These are phyloP conservation scores for Periconia macrospinosa DNA, from an alignment of 2,329 filamentous ascomycete genomes.

Conservation along the genomic window DNA sequence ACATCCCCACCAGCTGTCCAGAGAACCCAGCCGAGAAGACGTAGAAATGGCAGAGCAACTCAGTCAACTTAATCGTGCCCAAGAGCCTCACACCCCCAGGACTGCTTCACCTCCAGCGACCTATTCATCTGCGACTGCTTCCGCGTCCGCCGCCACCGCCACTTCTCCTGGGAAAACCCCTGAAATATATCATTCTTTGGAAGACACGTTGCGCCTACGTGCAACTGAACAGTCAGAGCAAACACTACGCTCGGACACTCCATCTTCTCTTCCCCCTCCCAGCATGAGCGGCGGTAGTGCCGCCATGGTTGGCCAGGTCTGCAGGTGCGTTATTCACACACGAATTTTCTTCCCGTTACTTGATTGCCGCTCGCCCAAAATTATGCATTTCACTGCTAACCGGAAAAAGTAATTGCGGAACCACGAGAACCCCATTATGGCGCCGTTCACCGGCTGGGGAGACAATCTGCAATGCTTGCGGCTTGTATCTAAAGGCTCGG, in stretches of 20 bases:
- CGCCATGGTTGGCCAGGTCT: constrained; percentile 64
- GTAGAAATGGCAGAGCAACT: constrained; percentile 54
- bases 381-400: constrained; percentile 8
- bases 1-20: constrained; percentile 42
- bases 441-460: constrained; percentile 88
- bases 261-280: constrained; percentile 20
- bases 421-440: constrained; percentile 92
- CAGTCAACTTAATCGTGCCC: constrained; percentile 47
- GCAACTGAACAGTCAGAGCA: constrained; percentile 18
- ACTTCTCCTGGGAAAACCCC: constrained; percentile 8
- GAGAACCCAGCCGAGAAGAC: constrained; percentile 53
- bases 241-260: constrained; percentile 22
- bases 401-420: constrained; percentile 80
- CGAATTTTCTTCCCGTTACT: not conserved
- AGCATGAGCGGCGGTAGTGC: constrained; percentile 22
- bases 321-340: constrained; percentile 61
- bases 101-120: constrained; percentile 17
- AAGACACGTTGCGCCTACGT: constrained; percentile 38
- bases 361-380: no score
- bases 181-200: constrained; percentile 45
- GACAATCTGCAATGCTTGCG: constrained; percentile 97
- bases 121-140: constrained; percentile 18
- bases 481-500: constrained; percentile 89
- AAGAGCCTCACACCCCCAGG: constrained; percentile 32
- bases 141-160: constrained; percentile 18